Base-by-base conservation (phyloP, 495 filamentous ascomycete genomes). In the Penicillium soppii region DNA sequence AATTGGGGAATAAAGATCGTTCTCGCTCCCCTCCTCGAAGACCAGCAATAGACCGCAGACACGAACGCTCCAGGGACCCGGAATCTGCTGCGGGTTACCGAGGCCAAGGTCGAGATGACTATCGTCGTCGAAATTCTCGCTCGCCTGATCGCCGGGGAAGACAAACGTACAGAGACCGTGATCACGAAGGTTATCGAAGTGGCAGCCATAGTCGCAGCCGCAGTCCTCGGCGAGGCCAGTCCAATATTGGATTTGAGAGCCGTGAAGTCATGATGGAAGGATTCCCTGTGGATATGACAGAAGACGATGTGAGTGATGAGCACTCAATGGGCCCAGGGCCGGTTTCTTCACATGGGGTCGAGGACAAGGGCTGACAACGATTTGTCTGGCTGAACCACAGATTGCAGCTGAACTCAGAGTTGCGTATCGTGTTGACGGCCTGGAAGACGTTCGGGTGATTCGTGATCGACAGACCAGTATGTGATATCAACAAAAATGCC, bases 381-480 rank as follows among this genome's bases (percentile, higher is more conserved):
- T 7, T 36, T 7, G 4, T 20, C 23, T 8, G 5, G n/a, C n/a
- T 22, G 30, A 21, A 41, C 10, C 65, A 75, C 69, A 88, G 85
- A 82, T 87, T 63, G 72, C 75, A 55, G 72, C 73, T 62, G 82
- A 87, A 67, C 73, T 88, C 59, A 70, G 71, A 54, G 74, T 82
- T 53, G 74, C 71, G 56, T 80, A 86, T 54, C 71, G 79, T 58
- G 66, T 85, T 59, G 73, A 78, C 22, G 76, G 72, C 12, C 63
- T 88, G 46, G 82, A 86, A 49, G 82, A 86, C 55, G 72, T 88
- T 35, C 73, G 82, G 9, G 72, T 88, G 15, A 88, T 88, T 61
- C 79, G 82, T 37, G 83, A 87, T 53, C 77, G 82, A 37, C 76
- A 84, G 53, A 86, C 83, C 8, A 85, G 85, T 87, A 68, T 48